phyloP scores from a whole-genome alignment of 192 early-diverging fungal genomes.

The Entomortierella beljakovae region DNA sequence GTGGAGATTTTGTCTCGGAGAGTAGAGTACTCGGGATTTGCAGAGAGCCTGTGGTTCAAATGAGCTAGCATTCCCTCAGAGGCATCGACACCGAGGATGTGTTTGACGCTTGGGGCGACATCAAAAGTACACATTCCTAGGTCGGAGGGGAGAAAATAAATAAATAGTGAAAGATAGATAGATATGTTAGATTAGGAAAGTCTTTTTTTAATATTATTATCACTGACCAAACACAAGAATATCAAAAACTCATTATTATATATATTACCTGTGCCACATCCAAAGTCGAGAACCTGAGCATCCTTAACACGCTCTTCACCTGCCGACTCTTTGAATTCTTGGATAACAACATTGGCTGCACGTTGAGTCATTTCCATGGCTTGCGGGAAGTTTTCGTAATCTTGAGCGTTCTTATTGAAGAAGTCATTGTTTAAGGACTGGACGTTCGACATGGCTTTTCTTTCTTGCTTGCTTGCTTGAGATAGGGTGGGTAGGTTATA shows the following conservation, averaged over 20 bases:
- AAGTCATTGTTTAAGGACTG: slow-evolving; percentile 34
- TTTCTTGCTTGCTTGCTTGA: not conserved
- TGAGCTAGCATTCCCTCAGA: slow-evolving; percentile 28
- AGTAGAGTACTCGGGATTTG: slow-evolving; percentile 7
- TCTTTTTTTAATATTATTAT: too few species aligned
- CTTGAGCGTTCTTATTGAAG: slow-evolving; percentile 27
- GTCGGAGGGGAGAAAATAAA: not conserved
- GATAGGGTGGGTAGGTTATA: not conserved
- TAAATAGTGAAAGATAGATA: not conserved
- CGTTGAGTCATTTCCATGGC: slow-evolving; percentile 15
- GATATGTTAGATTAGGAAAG: not conserved
- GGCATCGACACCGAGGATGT: slow-evolving; percentile 38
- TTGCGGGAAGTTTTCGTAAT: slow-evolving; percentile 28
- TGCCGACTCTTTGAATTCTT: slow-evolving; percentile 13
- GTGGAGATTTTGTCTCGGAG: slow-evolving; percentile 38
- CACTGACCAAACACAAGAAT: not conserved
- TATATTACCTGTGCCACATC: slow-evolving; percentile 37
- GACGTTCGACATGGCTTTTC: slow-evolving; percentile 8
- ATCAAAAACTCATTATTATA: not conserved
- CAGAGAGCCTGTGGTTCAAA: slow-evolving; percentile 24
- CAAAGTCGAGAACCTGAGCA: slow-evolving; percentile 34
- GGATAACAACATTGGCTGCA: slow-evolving; percentile 8
- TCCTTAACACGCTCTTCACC: slow-evolving; percentile 26
- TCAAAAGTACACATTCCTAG: slow-evolving; percentile 19
- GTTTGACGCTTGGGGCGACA: slow-evolving; percentile 10